phyloP scores from a whole-genome alignment of 2,329 filamentous ascomycete genomes.

The Pseudocercospora macadamiae region DNA sequence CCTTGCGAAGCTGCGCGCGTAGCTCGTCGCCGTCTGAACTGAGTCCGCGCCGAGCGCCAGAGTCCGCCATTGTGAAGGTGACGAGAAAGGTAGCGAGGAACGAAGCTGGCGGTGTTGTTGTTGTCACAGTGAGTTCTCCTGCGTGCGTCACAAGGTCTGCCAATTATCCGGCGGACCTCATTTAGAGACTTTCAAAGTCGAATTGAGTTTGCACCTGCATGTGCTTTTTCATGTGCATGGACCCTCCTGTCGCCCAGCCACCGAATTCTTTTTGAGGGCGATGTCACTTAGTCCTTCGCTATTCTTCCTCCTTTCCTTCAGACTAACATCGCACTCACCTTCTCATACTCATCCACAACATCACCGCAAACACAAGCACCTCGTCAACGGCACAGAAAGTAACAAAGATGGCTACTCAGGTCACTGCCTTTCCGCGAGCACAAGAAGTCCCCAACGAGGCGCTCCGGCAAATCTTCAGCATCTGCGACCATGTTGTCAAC shows the following conservation, averaged over 20 bases:
- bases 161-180: constrained; percentile 5
- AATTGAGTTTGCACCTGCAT: constrained; percentile 7
- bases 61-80: neutral
- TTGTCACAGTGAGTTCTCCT: neutral
- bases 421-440: constrained; percentile 3
- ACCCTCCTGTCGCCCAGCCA: constrained; percentile 10
- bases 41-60: neutral
- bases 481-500: constrained; percentile 17
- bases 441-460: constrained; percentile 6
- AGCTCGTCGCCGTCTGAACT: neutral
- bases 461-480: constrained; percentile 19
- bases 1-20: neutral
- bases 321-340: constrained; percentile 13
- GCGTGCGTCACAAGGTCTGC: constrained; percentile 8
- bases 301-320: neutral
- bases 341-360: constrained; percentile 13
- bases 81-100: neutral
- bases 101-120: neutral
- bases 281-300: neutral
- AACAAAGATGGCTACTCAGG: constrained; percentile 25
- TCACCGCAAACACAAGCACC: constrained; percentile 7
- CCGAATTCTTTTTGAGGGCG: neutral
- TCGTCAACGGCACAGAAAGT: constrained; percentile 16
- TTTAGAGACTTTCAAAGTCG: neutral
- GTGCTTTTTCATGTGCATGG: constrained; percentile 11